phyloP scores from a whole-genome alignment of 2,329 filamentous ascomycete genomes.

The Epichloe gansuensis region DNA sequence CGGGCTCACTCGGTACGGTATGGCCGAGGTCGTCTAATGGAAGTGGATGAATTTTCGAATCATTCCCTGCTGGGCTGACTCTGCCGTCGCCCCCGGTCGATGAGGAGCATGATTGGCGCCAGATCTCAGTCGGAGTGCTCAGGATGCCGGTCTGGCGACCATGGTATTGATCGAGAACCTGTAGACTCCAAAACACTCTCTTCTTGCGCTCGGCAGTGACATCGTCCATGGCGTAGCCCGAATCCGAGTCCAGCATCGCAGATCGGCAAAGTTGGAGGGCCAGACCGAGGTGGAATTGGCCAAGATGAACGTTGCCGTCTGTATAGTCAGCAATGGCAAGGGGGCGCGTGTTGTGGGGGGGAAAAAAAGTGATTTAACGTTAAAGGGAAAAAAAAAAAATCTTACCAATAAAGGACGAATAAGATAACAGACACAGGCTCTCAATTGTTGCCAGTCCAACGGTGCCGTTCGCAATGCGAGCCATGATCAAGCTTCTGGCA shows the following conservation, averaged over 20 bases:
- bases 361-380: background rate
- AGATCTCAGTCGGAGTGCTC: constrained; percentile 27
- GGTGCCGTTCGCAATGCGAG: constrained; percentile 36
- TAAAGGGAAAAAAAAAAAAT: background rate
- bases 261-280: constrained; percentile 37
- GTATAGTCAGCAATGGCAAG: constrained; percentile 2
- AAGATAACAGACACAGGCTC: constrained; percentile 36
- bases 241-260: constrained; percentile 33
- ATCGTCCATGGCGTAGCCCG: constrained; percentile 24
- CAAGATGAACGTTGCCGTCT: constrained; percentile 36
- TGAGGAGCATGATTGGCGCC: constrained; percentile 23
- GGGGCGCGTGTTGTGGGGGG: background rate
- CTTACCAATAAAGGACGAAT: constrained; percentile 35
- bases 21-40: constrained; percentile 32
- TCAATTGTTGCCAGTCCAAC: constrained; percentile 37
- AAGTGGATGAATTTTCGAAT: constrained; percentile 26
- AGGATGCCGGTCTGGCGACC: constrained; percentile 32
- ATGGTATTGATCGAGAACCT: constrained; percentile 36
- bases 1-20: constrained; percentile 25
- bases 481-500: constrained; percentile 31
- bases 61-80: constrained; percentile 12
- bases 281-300: constrained; percentile 37
- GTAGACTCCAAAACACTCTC: constrained; percentile 37
- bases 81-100: constrained; percentile 11
- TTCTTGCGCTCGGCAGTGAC: constrained; percentile 30